Evolutionary conservation across 2,329 filamentous ascomycete species (phyloP).

Genomic region (Microcyclospora pomicola): DNA sequence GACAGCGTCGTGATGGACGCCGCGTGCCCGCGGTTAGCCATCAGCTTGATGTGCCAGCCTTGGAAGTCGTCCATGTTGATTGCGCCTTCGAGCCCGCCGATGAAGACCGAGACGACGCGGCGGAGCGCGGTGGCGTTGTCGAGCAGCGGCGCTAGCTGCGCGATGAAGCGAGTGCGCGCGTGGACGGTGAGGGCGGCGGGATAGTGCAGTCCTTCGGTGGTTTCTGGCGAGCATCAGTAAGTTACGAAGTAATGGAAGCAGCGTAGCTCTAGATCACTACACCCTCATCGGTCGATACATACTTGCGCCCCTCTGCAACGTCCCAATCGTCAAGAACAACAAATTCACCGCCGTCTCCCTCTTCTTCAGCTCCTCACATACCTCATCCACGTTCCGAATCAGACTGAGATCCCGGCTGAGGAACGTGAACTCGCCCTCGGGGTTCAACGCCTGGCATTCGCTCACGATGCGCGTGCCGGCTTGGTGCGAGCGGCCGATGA

Average conservation of each 20-base stretch:
- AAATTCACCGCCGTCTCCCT: conserved; percentile 39
- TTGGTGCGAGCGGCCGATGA: conserved; percentile 35
- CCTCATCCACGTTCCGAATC: conserved; percentile 35
- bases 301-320: not conserved
- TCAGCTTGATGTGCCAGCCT: conserved; percentile 7
- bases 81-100: conserved; percentile 14
- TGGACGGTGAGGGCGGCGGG: conserved; percentile 20
- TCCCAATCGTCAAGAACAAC: conserved; percentile 13
- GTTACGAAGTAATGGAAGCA: not conserved
- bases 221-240: conserved; percentile 9
- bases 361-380: conserved; percentile 34
- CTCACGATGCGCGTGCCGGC: conserved; percentile 28
- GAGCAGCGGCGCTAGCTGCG: conserved; percentile 25
- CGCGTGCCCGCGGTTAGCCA: conserved; percentile 9
- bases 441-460: conserved; percentile 32
- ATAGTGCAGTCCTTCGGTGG: conserved; percentile 24
- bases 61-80: conserved; percentile 15
- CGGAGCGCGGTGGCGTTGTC: conserved; percentile 10
- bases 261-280: not conserved
- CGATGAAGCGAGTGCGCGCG: conserved; percentile 26
- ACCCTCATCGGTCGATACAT: too few relatives aligned
- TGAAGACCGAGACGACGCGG: conserved; percentile 16
- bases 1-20: conserved; percentile 15
- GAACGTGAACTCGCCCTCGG: conserved; percentile 34
- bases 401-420: conserved; percentile 34